A percentile compares a stretch with the other conserved stretches of the same genome.
Evolutionary conservation across 176 grass and related monocot species (phyloP).

Genomic region (Hyparrhenia diplandra): DNA sequence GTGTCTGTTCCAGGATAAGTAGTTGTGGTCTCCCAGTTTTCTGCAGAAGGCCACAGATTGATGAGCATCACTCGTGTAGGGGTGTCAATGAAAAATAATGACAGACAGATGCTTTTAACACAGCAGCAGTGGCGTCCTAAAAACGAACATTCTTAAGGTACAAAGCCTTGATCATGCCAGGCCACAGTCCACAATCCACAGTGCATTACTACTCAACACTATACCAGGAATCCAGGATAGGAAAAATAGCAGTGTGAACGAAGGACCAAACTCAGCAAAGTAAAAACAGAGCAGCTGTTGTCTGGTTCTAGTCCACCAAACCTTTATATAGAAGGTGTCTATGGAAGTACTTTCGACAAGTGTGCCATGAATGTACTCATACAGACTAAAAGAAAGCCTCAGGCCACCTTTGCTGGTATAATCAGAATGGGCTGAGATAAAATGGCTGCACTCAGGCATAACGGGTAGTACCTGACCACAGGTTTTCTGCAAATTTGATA

Average conservation of each 20-base stretch:
- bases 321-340: neutral
- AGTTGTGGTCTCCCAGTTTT: constrained; percentile 84
- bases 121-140: neutral
- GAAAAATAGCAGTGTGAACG: neutral
- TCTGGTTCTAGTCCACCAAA: neutral
- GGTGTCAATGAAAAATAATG: neutral
- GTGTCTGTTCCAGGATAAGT: constrained; percentile 83
- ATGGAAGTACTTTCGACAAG: neutral
- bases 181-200: neutral
- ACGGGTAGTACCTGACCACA: neutral
- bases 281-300: neutral
- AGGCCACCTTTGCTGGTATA: neutral
- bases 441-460: neutral
- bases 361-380: neutral
- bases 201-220: neutral
- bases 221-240: neutral
- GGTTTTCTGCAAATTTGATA: constrained; percentile 2
- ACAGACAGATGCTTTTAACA: too few species aligned
- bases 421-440: neutral
- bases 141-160: neutral
- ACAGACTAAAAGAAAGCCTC: neutral
- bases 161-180: neutral
- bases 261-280: constrained; percentile 12
- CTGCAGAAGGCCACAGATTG: constrained; percentile 29
- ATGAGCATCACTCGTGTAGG: neutral